Conservation (phyloP, 768 basidiomycete species). For the Amanita rubescens region DNA sequence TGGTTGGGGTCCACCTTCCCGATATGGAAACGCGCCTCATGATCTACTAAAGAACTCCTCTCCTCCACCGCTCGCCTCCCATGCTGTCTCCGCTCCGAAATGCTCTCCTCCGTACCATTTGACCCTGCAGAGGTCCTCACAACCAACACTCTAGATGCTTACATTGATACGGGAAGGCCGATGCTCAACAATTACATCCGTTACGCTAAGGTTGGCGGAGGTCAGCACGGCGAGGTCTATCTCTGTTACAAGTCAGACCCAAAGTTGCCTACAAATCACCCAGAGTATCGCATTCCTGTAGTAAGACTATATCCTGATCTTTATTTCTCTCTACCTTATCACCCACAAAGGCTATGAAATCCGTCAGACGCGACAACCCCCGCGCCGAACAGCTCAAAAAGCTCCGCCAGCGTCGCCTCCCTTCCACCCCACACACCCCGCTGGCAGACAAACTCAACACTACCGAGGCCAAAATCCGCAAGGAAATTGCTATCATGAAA, state of each 20-base stretch:
- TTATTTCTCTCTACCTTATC: no score
- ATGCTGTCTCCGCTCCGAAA: conserved; percentile 11
- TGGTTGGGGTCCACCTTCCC: conserved; percentile 13
- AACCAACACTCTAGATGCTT: conserved; percentile 35
- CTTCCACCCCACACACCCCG: conserved; percentile 42
- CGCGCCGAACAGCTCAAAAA: conserved; percentile 42
- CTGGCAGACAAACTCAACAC: conserved; percentile 64
- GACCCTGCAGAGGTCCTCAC: conserved; percentile 44
- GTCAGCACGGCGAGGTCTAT: conserved; percentile 88
- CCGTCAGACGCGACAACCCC: conserved; percentile 63
- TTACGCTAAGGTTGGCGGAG: conserved; percentile 68
- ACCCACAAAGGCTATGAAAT: conserved; percentile 86
- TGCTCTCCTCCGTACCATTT: conserved; percentile 20
- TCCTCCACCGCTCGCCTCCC: background rate
- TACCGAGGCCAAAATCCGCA: conserved; percentile 77
- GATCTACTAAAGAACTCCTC: conserved; percentile 25
- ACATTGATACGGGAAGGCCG: conserved; percentile 30
- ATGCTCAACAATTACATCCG: conserved; percentile 87
- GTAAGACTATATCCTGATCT: no score
- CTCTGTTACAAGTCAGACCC: conserved; percentile 44
- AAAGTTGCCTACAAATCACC: conserved; percentile 34
- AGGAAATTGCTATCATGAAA: conserved; percentile 99
- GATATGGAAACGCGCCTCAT: conserved; percentile 23
- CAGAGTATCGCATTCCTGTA: conserved; percentile 36
- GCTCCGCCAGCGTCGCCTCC: conserved; percentile 28